Evolutionary conservation across 2,329 filamentous ascomycete species (phyloP).

Genomic region (Dactylellina sp.): DNA sequence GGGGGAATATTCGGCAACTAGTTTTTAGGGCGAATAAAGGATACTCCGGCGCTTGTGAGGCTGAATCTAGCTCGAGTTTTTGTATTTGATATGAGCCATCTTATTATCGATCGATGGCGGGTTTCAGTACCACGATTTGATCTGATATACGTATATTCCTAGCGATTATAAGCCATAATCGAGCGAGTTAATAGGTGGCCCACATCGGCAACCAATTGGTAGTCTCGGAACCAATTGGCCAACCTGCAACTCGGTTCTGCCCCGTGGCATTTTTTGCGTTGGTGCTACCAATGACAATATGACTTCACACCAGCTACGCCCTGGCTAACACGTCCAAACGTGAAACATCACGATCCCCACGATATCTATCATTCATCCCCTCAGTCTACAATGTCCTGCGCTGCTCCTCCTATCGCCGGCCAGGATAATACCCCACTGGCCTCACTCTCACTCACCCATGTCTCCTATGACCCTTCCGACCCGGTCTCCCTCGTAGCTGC

Average conservation of each 20-base stretch:
- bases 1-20: slow-evolving; percentile 50
- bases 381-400: slow-evolving; percentile 35
- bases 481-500: slow-evolving; percentile 86
- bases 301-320: slow-evolving; percentile 4
- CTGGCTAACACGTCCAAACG: slow-evolving; percentile 1
- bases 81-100: too few relatives aligned
- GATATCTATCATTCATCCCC: background rate
- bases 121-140: too few relatives aligned
- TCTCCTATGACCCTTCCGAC: slow-evolving; percentile 93
- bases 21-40: too few relatives aligned
- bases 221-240: background rate
- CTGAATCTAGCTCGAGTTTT: too few relatives aligned
- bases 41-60: too few relatives aligned
- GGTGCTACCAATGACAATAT: slow-evolving; percentile 20
- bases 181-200: slow-evolving; percentile 40
- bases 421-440: slow-evolving; percentile 71
- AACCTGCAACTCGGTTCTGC: slow-evolving; percentile 8
- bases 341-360: background rate
- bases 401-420: slow-evolving; percentile 30
- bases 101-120: too few relatives aligned
- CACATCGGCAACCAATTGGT: too few relatives aligned
- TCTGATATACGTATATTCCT: too few relatives aligned
- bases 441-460: slow-evolving; percentile 92
- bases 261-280: slow-evolving; percentile 56
- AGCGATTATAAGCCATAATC: background rate